Conservation (phyloP, 2,329 filamentous ascomycete species). For the Diaporthe australafricana region DNA sequence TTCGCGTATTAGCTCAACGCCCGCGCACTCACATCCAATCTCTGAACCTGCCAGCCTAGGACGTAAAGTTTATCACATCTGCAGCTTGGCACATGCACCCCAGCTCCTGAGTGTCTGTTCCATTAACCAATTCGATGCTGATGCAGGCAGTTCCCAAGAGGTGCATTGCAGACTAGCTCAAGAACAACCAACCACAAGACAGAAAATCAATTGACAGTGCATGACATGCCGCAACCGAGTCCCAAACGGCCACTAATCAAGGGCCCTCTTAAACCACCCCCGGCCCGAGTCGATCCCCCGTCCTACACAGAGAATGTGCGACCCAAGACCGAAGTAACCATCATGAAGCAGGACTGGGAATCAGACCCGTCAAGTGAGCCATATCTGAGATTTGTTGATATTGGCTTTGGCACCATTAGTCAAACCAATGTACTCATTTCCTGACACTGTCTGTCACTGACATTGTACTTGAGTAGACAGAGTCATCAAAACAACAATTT, state of each 20-base stretch:
- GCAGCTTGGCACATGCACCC: slow-evolving; percentile 1
- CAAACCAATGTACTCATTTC: background rate
- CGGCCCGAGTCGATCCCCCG: background rate
- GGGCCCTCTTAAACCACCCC: slow-evolving; percentile 25
- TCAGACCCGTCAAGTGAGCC: slow-evolving; percentile 10
- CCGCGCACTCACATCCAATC: background rate
- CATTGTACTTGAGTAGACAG: background rate
- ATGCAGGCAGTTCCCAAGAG: background rate
- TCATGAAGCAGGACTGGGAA: slow-evolving; percentile 26
- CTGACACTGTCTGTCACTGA: background rate
- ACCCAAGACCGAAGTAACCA: slow-evolving; percentile 20
- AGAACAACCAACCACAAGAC: background rate
- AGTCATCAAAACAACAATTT: background rate
- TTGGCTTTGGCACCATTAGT: background rate
- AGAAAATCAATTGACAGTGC: background rate
- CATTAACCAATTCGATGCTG: background rate
- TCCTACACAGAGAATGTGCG: slow-evolving; percentile 29
- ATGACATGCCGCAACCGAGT: background rate
- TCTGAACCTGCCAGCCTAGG: slow-evolving; percentile 21
- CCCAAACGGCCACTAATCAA: slow-evolving; percentile 29
- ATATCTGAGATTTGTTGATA: background rate
- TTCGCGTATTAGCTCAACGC: background rate
- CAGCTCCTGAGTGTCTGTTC: background rate
- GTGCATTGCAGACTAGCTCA: background rate
- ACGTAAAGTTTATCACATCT: slow-evolving; percentile 12